Conservation (phyloP, 441 rosid species). For the Hura crepitans region DNA sequence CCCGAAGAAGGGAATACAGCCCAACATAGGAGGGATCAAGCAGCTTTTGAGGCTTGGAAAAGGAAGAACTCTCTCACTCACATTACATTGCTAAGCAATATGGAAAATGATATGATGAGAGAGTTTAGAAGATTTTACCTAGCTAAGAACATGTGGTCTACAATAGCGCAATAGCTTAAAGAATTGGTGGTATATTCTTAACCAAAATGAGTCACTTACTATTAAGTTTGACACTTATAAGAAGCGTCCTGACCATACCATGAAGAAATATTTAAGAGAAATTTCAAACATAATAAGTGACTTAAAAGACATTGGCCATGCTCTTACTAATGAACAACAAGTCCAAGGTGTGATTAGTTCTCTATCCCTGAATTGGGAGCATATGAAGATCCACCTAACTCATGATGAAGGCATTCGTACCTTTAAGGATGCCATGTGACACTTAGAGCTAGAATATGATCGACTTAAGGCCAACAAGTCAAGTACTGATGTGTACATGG, state of each 20-base stretch:
- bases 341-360: background rate
- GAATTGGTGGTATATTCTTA: background rate
- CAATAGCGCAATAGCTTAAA: background rate
- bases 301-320: background rate
- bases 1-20: background rate
- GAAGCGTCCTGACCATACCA: too few species aligned
- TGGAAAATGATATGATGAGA: too few species aligned
- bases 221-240: too few species aligned
- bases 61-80: too few species aligned
- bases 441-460: too few species aligned
- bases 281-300: constrained; percentile 3
- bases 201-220: too few species aligned
- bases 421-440: background rate
- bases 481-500: background rate
- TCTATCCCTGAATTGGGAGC: background rate
- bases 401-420: background rate
- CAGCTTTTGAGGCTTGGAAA: too few species aligned
- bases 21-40: background rate
- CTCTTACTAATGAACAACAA: background rate
- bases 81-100: too few species aligned
- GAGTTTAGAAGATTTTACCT: background rate
- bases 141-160: background rate
- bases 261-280: too few species aligned
- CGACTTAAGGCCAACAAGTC: background rate
- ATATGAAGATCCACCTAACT: constrained; percentile 3